phyloP scores from a whole-genome alignment of 169 alveolate genomes.

The Eimeria maxima region DNA sequence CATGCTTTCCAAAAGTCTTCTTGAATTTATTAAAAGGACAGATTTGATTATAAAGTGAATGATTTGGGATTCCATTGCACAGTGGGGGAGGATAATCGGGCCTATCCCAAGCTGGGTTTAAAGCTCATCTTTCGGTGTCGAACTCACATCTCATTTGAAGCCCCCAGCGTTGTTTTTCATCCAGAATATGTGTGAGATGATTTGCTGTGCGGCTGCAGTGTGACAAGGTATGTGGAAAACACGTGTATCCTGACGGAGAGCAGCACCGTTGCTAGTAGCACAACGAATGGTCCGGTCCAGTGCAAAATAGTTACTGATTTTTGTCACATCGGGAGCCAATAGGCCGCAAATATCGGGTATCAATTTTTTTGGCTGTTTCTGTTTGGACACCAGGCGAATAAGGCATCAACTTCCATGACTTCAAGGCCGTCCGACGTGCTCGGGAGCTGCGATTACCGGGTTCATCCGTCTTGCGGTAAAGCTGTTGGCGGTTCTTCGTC shows the following conservation, averaged over 20 bases:
- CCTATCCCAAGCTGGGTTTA: no score
- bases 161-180: no score
- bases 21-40: not conserved
- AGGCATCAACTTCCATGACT: not conserved
- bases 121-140: no score
- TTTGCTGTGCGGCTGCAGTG: no score
- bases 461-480: not conserved
- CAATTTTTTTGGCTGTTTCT: not conserved
- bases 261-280: not conserved
- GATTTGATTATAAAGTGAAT: not conserved
- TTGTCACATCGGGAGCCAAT: not conserved
- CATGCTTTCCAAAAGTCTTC: not conserved
- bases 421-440: not conserved
- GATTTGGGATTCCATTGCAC: not conserved
- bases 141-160: no score
- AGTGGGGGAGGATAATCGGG: no score
- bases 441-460: not conserved
- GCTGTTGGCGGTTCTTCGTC: not conserved
- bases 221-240: no score
- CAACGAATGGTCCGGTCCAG: not conserved
- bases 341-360: no score
- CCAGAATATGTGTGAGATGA: no score
- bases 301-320: not conserved
- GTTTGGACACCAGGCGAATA: not conserved
- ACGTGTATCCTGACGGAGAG: not conserved